phyloP scores from a whole-genome alignment of 2,329 filamentous ascomycete species.

The Coniochaeta prunicola region DNA sequence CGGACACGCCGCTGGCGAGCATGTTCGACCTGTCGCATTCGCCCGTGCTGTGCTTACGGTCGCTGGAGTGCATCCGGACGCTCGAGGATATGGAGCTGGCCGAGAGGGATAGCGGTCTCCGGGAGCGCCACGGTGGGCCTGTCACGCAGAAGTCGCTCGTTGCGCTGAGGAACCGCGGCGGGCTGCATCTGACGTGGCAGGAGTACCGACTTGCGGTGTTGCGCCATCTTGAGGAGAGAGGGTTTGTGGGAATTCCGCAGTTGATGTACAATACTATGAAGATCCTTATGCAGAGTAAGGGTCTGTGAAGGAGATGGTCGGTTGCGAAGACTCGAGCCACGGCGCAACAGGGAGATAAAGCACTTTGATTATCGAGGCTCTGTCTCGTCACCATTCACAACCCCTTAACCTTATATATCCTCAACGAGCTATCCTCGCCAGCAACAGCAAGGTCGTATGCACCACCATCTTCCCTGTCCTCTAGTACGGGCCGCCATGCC shows the following conservation, averaged over 20 bases:
- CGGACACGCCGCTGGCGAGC: conserved; percentile 34
- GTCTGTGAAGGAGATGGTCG: background rate
- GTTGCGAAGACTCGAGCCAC: no score
- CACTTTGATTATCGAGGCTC: no score
- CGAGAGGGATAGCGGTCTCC: conserved; percentile 26
- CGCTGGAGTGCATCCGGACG: conserved; percentile 46
- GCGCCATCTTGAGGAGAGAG: conserved; percentile 55
- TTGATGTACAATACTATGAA: conserved; percentile 80
- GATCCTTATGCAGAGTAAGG: conserved; percentile 45
- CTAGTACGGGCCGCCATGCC: conserved; percentile 53
- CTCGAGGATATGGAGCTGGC: conserved; percentile 49
- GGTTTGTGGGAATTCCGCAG: conserved; percentile 58
- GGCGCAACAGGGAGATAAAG: no score
- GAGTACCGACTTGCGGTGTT: conserved; percentile 71
- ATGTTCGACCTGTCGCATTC: conserved; percentile 54
- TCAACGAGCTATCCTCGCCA: conserved; percentile 54
- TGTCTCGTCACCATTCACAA: background rate
- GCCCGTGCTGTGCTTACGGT: conserved; percentile 47
- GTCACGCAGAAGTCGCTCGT: conserved; percentile 61
- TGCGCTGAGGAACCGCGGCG: conserved; percentile 56
- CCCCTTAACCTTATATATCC: conserved; percentile 34
- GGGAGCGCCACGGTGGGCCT: conserved; percentile 55
- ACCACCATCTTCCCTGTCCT: conserved; percentile 13
- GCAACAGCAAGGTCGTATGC: conserved; percentile 42
- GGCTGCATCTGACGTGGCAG: conserved; percentile 61